Evolutionary conservation across 352 stramenopile genomes (phyloP).

Genomic region (Phytophthora palmivora): DNA sequence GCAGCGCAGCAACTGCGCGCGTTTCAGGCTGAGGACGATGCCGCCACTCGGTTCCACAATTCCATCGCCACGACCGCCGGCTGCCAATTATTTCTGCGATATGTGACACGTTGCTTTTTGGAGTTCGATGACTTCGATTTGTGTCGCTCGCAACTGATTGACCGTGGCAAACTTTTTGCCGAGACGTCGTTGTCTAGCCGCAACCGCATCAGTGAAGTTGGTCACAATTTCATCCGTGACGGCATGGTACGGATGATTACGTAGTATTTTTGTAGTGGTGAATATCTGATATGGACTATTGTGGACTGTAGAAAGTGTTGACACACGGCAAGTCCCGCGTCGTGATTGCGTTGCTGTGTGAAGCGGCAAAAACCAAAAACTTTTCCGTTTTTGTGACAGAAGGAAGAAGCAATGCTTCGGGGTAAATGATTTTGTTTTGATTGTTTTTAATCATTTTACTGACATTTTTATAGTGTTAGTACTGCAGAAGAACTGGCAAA

Average conservation of each 20-base stretch:
- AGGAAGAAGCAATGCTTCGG: slow-evolving; percentile 90
- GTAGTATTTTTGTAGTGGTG: not conserved
- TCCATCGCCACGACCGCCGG: slow-evolving; percentile 92
- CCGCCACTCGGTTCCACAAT: slow-evolving; percentile 69
- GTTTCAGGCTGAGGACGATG: slow-evolving; percentile 54
- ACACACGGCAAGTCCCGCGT: slow-evolving; percentile 95
- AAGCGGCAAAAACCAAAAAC: slow-evolving; percentile 93
- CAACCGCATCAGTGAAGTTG: slow-evolving; percentile 93
- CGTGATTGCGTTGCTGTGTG: slow-evolving; percentile 90
- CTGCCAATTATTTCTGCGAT: slow-evolving; percentile 95
- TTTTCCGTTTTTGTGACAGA: slow-evolving; percentile 96
- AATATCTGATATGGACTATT: not conserved
- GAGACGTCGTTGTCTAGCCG: slow-evolving; percentile 92
- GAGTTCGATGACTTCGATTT: slow-evolving; percentile 93
- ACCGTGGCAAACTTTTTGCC: slow-evolving; percentile 93
- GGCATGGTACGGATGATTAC: slow-evolving; percentile 68
- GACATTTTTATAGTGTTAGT: slow-evolving; percentile 43
- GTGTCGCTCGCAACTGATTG: slow-evolving; percentile 92
- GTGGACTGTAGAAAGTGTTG: slow-evolving; percentile 77
- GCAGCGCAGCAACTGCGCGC: slow-evolving; percentile 77
- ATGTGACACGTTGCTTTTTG: slow-evolving; percentile 93
- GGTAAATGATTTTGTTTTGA: slow-evolving; percentile 53
- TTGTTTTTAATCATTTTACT: slow-evolving; percentile 12
- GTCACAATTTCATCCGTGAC: slow-evolving; percentile 95
- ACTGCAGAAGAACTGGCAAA: slow-evolving; percentile 87